Base-by-base conservation (phyloP, 1,284 basidiomycete genomes). In the Cerrena zonata region DNA sequence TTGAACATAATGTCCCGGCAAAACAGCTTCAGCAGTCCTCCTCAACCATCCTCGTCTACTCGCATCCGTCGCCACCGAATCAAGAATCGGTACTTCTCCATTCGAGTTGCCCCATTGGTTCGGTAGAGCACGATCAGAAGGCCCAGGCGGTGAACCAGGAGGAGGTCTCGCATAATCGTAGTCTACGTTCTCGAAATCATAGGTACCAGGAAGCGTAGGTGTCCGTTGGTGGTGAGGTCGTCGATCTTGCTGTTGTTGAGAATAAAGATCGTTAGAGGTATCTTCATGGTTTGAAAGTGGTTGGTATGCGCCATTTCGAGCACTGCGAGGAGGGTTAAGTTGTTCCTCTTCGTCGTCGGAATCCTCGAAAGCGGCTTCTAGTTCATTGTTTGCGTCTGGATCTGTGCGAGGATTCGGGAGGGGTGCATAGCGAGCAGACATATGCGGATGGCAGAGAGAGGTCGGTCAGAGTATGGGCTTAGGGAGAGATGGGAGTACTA, bases 71-170 rank as follows among this genome's bases (percentile, higher is more conserved):
- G 68, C 57, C 23, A 71, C 60, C 27, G 70, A 59, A 52, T 55
- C 38, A 43, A 75, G 75, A 2, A 74, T 62, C 26, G 91, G 89
- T 44, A 93, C 63, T 23, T 81, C 61, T 12, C 91, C 91, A 65
- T 94, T 94, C 13, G 86, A 82, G 66, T 94, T 94, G 38, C 91
- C 91, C 49, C 76, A 75, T 39, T 80, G 75, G 68, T 84, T 88
- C 26, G 78, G 85, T 50, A 81, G 75, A 45, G 82, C 89, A 49
- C 68, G 72, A 53, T 72, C 69, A 2, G 80, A 84, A 53, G 72
- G 84, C 10, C 70, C 74, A 4, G 91, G 90, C 1, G 91, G 91
- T n/a, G 89, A 91, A 47, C 89, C 88, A 5, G 88, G 86, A 15
- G 90, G 90, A 34, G 91, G 88, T 49, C 76, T 79, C 58, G 81